Base-by-base conservation (phyloP, 345 rosid genomes). In the Lagerstroemia speciosa region DNA sequence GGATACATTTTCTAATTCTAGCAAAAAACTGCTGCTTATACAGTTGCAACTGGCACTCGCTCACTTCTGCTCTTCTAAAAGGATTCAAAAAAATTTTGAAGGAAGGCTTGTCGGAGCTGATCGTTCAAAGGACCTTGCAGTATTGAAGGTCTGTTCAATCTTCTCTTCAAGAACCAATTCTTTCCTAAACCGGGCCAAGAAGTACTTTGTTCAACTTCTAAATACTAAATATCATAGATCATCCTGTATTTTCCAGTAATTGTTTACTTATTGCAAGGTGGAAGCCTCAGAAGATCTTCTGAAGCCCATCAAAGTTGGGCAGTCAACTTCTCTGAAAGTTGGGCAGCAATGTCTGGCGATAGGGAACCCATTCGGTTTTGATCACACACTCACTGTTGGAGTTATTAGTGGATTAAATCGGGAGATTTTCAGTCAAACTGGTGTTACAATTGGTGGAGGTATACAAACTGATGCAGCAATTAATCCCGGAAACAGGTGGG, bases 381-480 rank as follows among this genome's bases (percentile, higher is more conserved):
- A 93, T 75, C 98, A 93, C 55, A 93, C 97, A 36, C 98, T 93
- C 69, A 91, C 98, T 0, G 91, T 83, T 50, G 98, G 98, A 37
- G 96, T 93, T 61, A 82, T 93, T 41, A 93, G 98, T 53, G 98
- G 98, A 76, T 77, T 93, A 74, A 89, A 93, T 75, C 79, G 97
- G 2, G 98, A 93, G 61, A 93, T 91, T 66, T 93, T 86, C 72
- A 93, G 97, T 76, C 85, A 85, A 84, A 79, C 93, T 46, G 98
- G 98, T 68, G 91, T 93, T 43, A 91, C 95, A 16, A 87, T 93
- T 69, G 90, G 96, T 68, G 97, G 98, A 72, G 96, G 97, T 64
- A 86, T 93, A 79, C 97, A 93, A 86, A 93, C 98, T 34, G 98
- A 93, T 87, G 98, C 98, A 20, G 96, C 98, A 33, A 93, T 91